Evolutionary conservation across 2,329 filamentous ascomycete species (phyloP), one percentile per base, ranked within the genome.

Genomic region (Clarireedia hainanense): DNA sequence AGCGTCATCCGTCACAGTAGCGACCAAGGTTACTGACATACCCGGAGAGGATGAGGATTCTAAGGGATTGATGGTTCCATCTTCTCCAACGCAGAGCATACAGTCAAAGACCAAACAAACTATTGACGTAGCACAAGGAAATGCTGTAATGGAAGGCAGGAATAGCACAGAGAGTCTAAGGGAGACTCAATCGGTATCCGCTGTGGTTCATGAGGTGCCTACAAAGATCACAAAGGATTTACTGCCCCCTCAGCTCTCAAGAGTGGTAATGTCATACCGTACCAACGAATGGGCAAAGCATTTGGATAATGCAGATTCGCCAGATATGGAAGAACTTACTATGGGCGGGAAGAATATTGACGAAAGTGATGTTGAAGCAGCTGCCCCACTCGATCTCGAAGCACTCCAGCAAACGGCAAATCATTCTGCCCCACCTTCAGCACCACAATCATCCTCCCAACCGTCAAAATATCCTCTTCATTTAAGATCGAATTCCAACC

Each of bases 211-310:
- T 2, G 78, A 79, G 2, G 71, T 73, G 14, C 69, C 73, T 6
- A 71, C 70, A 15, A 80, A 72, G 47, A 69, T 87, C 57, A 83
- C 79, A 5, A 79, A 77, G 60, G 81, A 83, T 3, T 77, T 77
- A 10, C 77, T 95, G 9, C 88, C 89, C 0, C 74, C 77, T n/a
- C 81, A 83, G 12, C 71, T 91, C 36, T 94, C 91, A 1, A 85
- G 82, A 58, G 80, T 95, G 7, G 86, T 91, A 1, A 75, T 89
- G 68, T 88, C 87, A 0, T 95, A 94, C 67, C 83, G 92, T 56
- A 96, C 91, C 1, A 95, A 95, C 61, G 92, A 97, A 72, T 97
- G 92, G 92, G 90, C 91, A 0, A 96, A 96, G 69, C 90, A 96
- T 69, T 76, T 96, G 10, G 83, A 84, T 60, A 75, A 80, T 43